Percentiles rank a stretch among this genome's conserved stretches.
These are phyloP conservation scores for Aureobasidium lini DNA, from an alignment of 2,329 filamentous ascomycete genomes.

Conservation along the genomic window DNA sequence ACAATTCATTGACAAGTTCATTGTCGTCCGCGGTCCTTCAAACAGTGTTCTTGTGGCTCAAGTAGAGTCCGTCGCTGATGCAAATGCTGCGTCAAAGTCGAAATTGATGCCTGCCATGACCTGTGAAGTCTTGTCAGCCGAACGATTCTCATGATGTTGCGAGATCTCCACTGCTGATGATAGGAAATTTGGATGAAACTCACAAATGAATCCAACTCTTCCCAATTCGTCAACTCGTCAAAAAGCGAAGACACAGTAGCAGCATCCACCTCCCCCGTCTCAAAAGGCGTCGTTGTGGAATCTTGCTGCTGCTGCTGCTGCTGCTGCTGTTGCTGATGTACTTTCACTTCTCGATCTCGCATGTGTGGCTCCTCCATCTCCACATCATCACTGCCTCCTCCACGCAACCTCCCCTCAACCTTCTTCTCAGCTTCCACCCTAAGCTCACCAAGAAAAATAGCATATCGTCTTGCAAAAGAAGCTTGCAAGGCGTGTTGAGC, in stretches of 20 bases:
- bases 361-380: background rate
- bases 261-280: background rate
- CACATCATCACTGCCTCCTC: no score
- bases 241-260: background rate
- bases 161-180: background rate
- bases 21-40: no score
- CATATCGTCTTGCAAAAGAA: conserved; percentile 5
- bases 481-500: background rate
- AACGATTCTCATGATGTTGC: background rate
- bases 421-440: background rate
- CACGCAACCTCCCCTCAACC: background rate
- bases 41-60: no score
- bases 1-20: no score
- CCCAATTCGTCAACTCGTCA: background rate
- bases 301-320: background rate
- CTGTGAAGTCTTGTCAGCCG: background rate
- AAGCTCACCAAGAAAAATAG: background rate
- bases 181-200: background rate
- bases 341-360: background rate
- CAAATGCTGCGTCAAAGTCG: background rate
- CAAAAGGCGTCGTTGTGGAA: background rate
- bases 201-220: background rate
- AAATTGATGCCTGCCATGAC: background rate
- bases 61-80: background rate
- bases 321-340: background rate